Conservation (phyloP, 192 early-diverging fungal genomes). For the Geosiphon pyriformis region DNA sequence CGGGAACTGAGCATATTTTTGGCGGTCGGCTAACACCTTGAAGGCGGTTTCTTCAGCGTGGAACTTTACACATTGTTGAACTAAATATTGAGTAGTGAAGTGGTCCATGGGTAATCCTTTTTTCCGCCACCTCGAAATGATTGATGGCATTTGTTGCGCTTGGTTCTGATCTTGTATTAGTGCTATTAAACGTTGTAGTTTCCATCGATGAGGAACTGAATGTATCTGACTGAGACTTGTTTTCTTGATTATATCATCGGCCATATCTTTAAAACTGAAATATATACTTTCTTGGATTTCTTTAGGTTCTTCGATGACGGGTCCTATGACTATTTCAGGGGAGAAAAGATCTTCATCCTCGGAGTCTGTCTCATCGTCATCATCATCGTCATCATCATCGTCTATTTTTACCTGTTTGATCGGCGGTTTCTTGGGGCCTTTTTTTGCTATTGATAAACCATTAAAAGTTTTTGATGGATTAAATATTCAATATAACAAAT, state of each 20-base stretch:
- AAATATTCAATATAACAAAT: background rate
- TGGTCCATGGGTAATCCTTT: conserved; percentile 2
- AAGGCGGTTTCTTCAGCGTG: background rate
- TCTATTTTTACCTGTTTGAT: background rate
- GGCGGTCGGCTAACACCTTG: conserved; percentile 11
- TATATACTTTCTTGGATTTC: background rate
- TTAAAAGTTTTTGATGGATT: background rate
- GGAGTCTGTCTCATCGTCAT: background rate
- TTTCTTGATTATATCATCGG: background rate
- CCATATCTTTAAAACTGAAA: conserved; percentile 1
- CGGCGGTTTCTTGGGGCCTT: background rate
- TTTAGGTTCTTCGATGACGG: background rate
- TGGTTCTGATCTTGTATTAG: background rate
- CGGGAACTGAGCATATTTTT: conserved; percentile 15
- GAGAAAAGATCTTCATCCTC: conserved; percentile 9
- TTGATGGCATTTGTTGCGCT: background rate
- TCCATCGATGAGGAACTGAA: background rate
- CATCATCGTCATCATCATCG: background rate
- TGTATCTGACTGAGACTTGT: background rate
- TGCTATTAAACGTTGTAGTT: conserved; percentile 12
- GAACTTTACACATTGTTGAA: background rate
- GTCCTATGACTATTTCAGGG: background rate
- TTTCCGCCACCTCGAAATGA: conserved; percentile 12
- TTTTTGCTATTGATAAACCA: background rate
- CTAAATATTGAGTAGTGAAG: background rate